A percentile compares a stretch with the other conserved stretches of the same genome.
phyloP scores from a whole-genome alignment of 306 rosid species.

The Glycine tomentella region DNA sequence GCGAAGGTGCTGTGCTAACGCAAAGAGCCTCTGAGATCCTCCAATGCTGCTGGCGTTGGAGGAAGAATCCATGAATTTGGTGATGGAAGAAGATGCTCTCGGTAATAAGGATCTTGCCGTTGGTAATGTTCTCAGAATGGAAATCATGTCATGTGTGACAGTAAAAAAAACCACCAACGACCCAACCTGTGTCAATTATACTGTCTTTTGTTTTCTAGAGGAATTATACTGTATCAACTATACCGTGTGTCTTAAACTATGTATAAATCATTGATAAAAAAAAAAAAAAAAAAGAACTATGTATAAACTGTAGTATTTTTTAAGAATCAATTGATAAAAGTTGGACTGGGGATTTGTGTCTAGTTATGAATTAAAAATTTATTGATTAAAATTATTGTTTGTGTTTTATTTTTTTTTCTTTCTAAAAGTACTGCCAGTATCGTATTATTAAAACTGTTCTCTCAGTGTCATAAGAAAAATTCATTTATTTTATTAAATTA shows the following conservation, averaged over 20 bases:
- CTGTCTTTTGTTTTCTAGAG: no score
- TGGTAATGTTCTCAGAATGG: slow-evolving; percentile 60
- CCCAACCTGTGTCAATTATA: neutral
- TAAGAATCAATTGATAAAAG: neutral
- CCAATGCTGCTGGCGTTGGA: neutral
- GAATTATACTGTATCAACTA: no score
- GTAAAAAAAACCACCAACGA: neutral
- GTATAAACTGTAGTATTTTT: neutral
- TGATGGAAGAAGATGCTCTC: slow-evolving; percentile 28
- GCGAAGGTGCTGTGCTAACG: slow-evolving; percentile 85
- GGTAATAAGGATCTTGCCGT: slow-evolving; percentile 41
- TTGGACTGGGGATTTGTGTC: neutral
- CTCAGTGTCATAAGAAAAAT: no score
- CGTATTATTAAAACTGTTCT: no score
- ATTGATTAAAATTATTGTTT: neutral
- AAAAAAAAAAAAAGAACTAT: no score
- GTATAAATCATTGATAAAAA: no score
- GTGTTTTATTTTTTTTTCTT: neutral
- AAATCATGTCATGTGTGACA: slow-evolving; percentile 52
- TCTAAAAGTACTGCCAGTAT: no score
- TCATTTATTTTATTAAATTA: no score
- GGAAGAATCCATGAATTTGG: slow-evolving; percentile 69
- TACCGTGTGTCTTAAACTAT: neutral
- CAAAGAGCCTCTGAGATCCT: slow-evolving; percentile 61
- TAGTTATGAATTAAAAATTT: neutral